These are phyloP conservation scores for Acer campestre DNA, from an alignment of 345 rosid genomes.

Conservation along the genomic window DNA sequence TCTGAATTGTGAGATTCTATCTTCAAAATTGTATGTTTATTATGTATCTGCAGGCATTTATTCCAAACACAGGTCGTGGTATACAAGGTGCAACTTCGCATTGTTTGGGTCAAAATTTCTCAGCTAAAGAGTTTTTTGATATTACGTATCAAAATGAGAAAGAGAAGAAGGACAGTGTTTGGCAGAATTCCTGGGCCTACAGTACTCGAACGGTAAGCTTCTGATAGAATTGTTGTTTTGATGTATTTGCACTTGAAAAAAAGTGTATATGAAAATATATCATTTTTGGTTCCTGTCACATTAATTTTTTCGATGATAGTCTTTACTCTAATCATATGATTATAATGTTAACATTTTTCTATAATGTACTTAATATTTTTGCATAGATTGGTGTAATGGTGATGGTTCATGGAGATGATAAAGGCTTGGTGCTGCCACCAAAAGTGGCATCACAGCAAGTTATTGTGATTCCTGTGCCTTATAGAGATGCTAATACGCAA, in stretches of 20 bases:
- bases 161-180: constrained; percentile 56
- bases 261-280: too few relatives aligned
- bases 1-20: neutral
- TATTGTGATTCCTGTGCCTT: constrained; percentile 55
- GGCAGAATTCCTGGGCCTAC: constrained; percentile 99
- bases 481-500: constrained; percentile 28
- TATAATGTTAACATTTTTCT: neutral
- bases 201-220: constrained; percentile 73
- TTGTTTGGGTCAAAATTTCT: constrained; percentile 93
- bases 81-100: constrained; percentile 98
- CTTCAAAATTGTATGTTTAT: neutral
- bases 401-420: constrained; percentile 97
- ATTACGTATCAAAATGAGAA: constrained; percentile 66
- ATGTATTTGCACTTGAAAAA: too few relatives aligned
- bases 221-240: neutral
- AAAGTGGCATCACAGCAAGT: constrained; percentile 88
- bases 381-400: constrained; percentile 83
- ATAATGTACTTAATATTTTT: constrained; percentile 1
- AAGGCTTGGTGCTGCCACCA: constrained; percentile 84
- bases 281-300: too few relatives aligned
- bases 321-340: too few relatives aligned
- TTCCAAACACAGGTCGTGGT: constrained; percentile 95
- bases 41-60: constrained; percentile 65
- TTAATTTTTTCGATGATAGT: too few relatives aligned
- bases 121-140: constrained; percentile 72